phyloP scores from a whole-genome alignment of 306 rosid genomes.

The Glycine latifolia region DNA sequence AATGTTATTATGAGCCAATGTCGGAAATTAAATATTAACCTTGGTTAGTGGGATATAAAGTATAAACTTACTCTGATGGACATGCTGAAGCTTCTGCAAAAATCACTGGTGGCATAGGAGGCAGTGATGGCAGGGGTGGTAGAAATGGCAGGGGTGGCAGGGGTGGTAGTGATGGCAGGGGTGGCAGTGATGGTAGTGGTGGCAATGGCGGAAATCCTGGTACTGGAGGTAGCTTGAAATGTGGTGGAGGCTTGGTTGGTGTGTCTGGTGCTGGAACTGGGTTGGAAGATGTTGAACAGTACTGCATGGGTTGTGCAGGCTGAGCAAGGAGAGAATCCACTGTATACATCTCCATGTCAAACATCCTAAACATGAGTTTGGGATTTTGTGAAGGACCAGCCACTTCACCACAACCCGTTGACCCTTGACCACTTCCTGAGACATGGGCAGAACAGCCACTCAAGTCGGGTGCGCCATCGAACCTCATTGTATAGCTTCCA shows the following conservation, averaged over 20 bases:
- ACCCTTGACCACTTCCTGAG: conserved; percentile 58
- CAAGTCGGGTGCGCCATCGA: conserved; percentile 82
- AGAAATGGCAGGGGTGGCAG: conserved; percentile 42
- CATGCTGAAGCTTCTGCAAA: conserved; percentile 78
- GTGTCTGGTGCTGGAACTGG: conserved; percentile 53
- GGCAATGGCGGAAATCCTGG: no score
- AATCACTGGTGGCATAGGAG: conserved; percentile 67
- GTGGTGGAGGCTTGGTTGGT: conserved; percentile 50
- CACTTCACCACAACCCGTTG: conserved; percentile 61
- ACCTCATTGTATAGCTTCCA: conserved; percentile 69
- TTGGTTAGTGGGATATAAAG: not conserved
- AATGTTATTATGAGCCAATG: not conserved
- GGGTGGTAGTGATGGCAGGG: conserved; percentile 54
- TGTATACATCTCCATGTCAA: conserved; percentile 73
- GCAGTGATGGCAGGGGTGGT: conserved; percentile 27
- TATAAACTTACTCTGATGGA: conserved; percentile 62
- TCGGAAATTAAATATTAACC: not conserved
- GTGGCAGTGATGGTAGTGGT: conserved; percentile 44
- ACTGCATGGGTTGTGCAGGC: conserved; percentile 79
- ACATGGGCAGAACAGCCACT: conserved; percentile 67
- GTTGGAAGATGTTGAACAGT: conserved; percentile 66
- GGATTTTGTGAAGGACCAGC: conserved; percentile 78
- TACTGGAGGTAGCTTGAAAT: conserved; percentile 56
- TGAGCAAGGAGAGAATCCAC: conserved; percentile 83
- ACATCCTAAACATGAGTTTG: conserved; percentile 74